Conservation (phyloP, 2,329 filamentous ascomycete species). For the Diaporthe nobilis region DNA sequence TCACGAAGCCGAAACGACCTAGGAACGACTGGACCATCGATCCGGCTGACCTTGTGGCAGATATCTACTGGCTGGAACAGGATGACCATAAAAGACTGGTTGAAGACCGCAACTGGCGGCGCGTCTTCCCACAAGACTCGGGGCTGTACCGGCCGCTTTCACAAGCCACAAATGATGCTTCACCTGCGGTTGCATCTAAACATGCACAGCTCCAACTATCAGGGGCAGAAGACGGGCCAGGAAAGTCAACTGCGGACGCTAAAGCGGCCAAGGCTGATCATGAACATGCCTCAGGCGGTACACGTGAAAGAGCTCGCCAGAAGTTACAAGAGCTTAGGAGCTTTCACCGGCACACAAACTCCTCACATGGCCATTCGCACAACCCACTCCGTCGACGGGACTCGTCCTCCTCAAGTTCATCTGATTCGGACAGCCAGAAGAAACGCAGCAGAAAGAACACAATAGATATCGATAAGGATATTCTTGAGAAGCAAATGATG, state of each 20-base stretch:
- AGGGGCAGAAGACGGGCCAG: conserved; percentile 46
- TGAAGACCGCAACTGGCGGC: conserved; percentile 82
- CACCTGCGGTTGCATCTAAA: conserved; percentile 10
- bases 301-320: conserved; percentile 71
- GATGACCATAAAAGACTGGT: conserved; percentile 84
- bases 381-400: conserved; percentile 67
- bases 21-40: conserved; percentile 88
- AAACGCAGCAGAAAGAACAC: conserved; percentile 61
- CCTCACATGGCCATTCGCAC: conserved; percentile 59
- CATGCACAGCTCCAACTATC: conserved; percentile 37
- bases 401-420: conserved; percentile 72
- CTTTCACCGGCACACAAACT: conserved; percentile 67
- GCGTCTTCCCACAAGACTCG: conserved; percentile 71
- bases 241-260: conserved; percentile 43
- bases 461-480: conserved; percentile 63
- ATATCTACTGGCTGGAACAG: conserved; percentile 92
- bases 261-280: conserved; percentile 54
- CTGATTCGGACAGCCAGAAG: conserved; percentile 67
- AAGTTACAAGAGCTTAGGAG: conserved; percentile 71
- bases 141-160: conserved; percentile 49
- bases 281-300: conserved; percentile 63
- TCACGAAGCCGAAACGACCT: conserved; percentile 76
- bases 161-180: conserved; percentile 39
- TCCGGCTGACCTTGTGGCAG: conserved; percentile 88
- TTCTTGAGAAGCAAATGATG: conserved; percentile 74